Base-by-base conservation (phyloP, 208 protist genomes). In the Wallacemonas sp. region DNA sequence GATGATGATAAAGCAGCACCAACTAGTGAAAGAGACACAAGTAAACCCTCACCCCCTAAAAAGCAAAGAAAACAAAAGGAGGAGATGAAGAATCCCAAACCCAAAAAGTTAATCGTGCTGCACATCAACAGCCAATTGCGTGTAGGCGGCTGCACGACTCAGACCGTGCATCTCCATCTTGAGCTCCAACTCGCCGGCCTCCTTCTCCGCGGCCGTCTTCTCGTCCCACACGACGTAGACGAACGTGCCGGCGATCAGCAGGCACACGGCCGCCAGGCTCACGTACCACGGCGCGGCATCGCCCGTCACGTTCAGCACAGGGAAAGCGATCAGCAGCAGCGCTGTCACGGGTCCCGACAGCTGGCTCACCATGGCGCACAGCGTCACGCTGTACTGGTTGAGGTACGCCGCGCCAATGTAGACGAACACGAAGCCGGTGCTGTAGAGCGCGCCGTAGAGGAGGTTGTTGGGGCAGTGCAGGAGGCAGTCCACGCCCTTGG, bases 321-420 rank as follows among this genome's bases (percentile, higher is more conserved):
- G 83, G 19, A 78, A 66, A 36, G 49, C 27, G 19, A 89, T 61
- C 0, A 89, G 73, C 5, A 86, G 33, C 19, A 89, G 63, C 16
- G 83, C 83, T 6, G 83, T 86, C 57, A 77, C 61, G 43, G 83
- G 83, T 0, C 65, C 78, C 0, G 79, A 66, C 34, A 89, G 70
- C 54, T 89, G 83, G 26, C 66, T 76, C 36, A 89, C 83, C 80
- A 89, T 82, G 33, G 83, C 73, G 48, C 80, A 86, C 16, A 89
- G 72, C 41, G 83, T 89, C 29, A 86, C 83, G 38, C 77, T 86
- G 74, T 80, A 81, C 38, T 84, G 83, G 48, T 89, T 83, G 3
- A 89, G 69, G 65, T 89, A 86, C 11, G 79, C 79, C 4, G 76
- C 63, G 1, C 68, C 71, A 44, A 86, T 66, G 63, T 89, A 89